These are phyloP conservation scores for Herpetomonas samuelpessoai DNA, from an alignment of 208 protist genomes.

Conservation along the genomic window DNA sequence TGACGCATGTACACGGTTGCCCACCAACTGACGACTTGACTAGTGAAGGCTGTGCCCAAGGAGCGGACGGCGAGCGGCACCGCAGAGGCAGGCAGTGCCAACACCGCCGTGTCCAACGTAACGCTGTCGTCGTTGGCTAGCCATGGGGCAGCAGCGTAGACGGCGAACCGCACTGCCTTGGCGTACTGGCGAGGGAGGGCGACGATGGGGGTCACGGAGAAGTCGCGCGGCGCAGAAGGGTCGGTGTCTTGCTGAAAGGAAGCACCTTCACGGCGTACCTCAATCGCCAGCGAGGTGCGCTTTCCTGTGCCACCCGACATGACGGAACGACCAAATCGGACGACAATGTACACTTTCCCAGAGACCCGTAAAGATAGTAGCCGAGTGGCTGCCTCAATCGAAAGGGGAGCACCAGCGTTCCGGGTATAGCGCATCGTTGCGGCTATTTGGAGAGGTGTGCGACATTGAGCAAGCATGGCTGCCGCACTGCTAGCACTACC, in stretches of 20 bases:
- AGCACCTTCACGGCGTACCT: no score
- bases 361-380: conserved; percentile 6
- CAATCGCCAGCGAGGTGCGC: no score
- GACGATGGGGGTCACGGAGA: no score
- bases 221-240: no score
- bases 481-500: conserved; percentile 36
- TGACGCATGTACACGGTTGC: conserved; percentile 14
- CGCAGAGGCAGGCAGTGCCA: not conserved
- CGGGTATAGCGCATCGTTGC: conserved; percentile 45
- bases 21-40: conserved; percentile 28
- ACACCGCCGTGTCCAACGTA: conserved; percentile 2
- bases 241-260: no score
- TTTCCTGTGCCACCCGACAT: no score
- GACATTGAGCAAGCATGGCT: conserved; percentile 35
- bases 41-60: conserved; percentile 2
- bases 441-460: conserved; percentile 26
- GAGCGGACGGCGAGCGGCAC: conserved; percentile 1
- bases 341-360: conserved; percentile 18
- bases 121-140: not conserved
- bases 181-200: not conserved
- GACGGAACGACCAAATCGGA: not conserved
- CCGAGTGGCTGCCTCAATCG: conserved; percentile 21
- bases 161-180: not conserved
- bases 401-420: conserved; percentile 9
- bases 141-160: not conserved